A percentile compares a stretch with the other conserved stretches of the same genome.
phyloP scores from a whole-genome alignment of 2,329 filamentous ascomycete genomes.

The Scedosporium apiospermum region DNA sequence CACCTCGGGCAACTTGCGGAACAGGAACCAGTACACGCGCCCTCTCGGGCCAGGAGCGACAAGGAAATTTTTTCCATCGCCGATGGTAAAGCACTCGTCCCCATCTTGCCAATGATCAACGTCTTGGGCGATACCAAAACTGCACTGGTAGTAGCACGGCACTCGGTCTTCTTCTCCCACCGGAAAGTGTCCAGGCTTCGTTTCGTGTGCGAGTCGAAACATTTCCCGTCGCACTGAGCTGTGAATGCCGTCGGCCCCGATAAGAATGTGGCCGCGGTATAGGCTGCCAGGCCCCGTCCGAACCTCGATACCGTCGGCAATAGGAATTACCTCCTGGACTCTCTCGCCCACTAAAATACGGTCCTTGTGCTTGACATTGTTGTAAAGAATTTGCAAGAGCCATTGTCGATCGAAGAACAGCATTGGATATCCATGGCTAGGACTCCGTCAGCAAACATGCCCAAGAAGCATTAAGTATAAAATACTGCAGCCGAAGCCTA shows the following conservation, averaged over 20 bases:
- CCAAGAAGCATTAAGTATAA: too few species aligned
- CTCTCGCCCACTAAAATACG: constrained; percentile 11
- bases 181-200: constrained; percentile 16
- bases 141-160: constrained; percentile 21
- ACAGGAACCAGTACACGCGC: constrained; percentile 26
- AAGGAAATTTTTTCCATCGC: constrained; percentile 16
- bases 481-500: too few species aligned
- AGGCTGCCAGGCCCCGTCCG: constrained; percentile 18
- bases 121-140: constrained; percentile 26
- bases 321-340: constrained; percentile 9
- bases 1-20: constrained; percentile 16
- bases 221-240: constrained; percentile 24
- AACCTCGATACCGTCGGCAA: constrained; percentile 16
- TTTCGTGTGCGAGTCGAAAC: constrained; percentile 13
- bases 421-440: constrained; percentile 19
- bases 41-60: constrained; percentile 19
- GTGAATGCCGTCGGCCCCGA: constrained; percentile 31
- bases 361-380: constrained; percentile 20
- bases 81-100: constrained; percentile 12
- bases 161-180: constrained; percentile 12
- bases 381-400: constrained; percentile 23
- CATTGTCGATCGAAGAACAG: constrained; percentile 26
- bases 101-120: constrained; percentile 13
- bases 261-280: constrained; percentile 22
- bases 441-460: too few species aligned